Percentiles rank a stretch among this genome's conserved stretches.
phyloP scores from a whole-genome alignment of 768 basidiomycete species.

The Tulasnella sp. region DNA sequence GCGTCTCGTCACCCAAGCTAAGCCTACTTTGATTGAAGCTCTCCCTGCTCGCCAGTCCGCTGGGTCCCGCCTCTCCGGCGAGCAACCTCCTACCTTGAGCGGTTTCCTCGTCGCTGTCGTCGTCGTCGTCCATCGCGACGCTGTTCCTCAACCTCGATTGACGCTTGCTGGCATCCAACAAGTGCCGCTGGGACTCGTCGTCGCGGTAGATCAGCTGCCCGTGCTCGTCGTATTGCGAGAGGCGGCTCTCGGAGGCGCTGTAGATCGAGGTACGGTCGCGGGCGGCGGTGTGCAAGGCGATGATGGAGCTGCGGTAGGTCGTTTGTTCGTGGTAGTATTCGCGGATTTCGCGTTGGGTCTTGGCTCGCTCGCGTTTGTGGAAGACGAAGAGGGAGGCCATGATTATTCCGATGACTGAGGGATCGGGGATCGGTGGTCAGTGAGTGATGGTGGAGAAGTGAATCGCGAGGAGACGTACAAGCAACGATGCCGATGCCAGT shows the following conservation, averaged over 20 bases:
- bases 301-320: conserved; percentile 10
- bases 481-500: conserved; percentile 7
- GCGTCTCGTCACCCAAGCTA: conserved; percentile 3
- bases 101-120: conserved; percentile 1
- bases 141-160: not conserved
- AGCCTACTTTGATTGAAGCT: not conserved
- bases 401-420: not conserved
- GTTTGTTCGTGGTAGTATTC: conserved; percentile 14
- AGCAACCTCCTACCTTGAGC: not conserved
- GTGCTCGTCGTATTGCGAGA: conserved; percentile 14
- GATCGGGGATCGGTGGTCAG: not conserved
- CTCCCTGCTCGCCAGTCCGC: not conserved
- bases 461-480: not conserved
- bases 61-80: not conserved
- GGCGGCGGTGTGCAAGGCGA: conserved; percentile 11
- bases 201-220: conserved; percentile 12
- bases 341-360: conserved; percentile 5
- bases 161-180: not conserved
- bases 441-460: not conserved
- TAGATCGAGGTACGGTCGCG: conserved; percentile 11
- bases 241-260: not conserved
- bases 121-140: not conserved
- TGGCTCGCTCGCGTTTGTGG: conserved; percentile 2
- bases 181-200: conserved; percentile 8
- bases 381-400: conserved; percentile 4